Evolutionary conservation across 2,329 filamentous ascomycete genomes (phyloP), one percentile per base, ranked within the genome.

Genomic region (Talaromyces verruculosus): DNA sequence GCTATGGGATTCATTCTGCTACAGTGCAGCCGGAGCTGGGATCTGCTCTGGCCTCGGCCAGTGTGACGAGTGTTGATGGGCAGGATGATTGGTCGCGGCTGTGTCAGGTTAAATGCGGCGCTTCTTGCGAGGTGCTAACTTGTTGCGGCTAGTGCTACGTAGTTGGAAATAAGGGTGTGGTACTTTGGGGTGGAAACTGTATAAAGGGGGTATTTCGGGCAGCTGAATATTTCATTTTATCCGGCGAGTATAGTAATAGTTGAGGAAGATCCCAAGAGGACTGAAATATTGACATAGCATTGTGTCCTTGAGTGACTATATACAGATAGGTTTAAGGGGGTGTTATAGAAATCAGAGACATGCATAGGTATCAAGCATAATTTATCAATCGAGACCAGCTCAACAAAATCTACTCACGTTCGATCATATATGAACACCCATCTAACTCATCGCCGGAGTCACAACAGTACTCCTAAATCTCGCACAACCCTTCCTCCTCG

Each of bases 1-100:
- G 86, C 2, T 92, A 91, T 71, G 90, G 89, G 5, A 87, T 93
- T 67, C 88, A 92, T 75, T 90, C 88, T 15, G 84, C 82, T 3
- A 92, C 90, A 0, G 73, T 93, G 41, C 90, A 92, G 77, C 89
- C 90, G 0, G 89, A 91, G 73, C 70, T 84, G 17, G 73, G 73
- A 5, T 63, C 62, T 0, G 68, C 71, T 22, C 47, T 45, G 3
- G 66, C 39, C 13, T 55, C 61, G 15, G 19, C 33, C 8, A 63
- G 30, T 6, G 37, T 19, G 35, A 28, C 61, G 30, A 33, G 45
- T 5, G 37, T 33, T 43, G 35, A 63, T 5, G 61, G n/a, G 1
- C 45, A 28, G 33, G 49, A 55, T 30, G 19, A 51, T 11, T 57
- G 35, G 37, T 43, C 22, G 37, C 61, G 45, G 49, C 13, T 45